Evolutionary conservation across 352 stramenopile species (phyloP), one percentile per base, ranked within the genome.

Genomic region (Phytophthora sojae): DNA sequence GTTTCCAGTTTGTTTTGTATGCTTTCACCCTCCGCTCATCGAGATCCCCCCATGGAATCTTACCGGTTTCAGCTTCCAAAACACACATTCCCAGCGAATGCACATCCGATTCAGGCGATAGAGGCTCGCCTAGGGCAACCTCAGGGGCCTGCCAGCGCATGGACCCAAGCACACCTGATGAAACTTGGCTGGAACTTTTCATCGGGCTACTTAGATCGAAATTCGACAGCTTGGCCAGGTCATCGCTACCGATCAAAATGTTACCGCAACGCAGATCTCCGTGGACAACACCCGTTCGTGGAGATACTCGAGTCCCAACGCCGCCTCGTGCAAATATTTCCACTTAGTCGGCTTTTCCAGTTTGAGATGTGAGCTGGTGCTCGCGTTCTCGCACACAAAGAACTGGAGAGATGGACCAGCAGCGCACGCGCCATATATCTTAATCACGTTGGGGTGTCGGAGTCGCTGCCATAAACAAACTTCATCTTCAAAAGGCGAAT

Each of bases 191-290:
- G 14, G 39, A 35, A 2, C 0, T 6, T 12, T 8, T 12, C 0
- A 3, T 25, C 14, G 2, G 19, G 3, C 12, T 4, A 58, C 61
- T 75, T 14, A 79, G 25, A 3, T 58, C 71, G 37, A 82, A 82
- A 52, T 79, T 69, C 11, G 71, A 47, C n/a, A 82, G 56, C 45
- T 76, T 77, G 1, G 67, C 67, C 3, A 57, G 12, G 4, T 60
- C 71, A 23, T 75, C 39, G 21, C 58, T 59, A 11, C 59, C 59
- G 6, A 82, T 55, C 35, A 82, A 47, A 35, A 35, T 35, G 30
- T 35, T 35, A 11, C 30, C 11, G 30, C 30, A 35, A 11, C 30
- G 30, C 9, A 35, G 30, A 35, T 35, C 30, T 11, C 30, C 61
- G 47, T 75, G 68, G 2, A 75, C 29, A 23, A 76, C 68, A 0